Percentiles rank a stretch among this genome's conserved stretches.
phyloP scores from a whole-genome alignment of 1,284 basidiomycete genomes.

The Melampsora larici-populina region DNA sequence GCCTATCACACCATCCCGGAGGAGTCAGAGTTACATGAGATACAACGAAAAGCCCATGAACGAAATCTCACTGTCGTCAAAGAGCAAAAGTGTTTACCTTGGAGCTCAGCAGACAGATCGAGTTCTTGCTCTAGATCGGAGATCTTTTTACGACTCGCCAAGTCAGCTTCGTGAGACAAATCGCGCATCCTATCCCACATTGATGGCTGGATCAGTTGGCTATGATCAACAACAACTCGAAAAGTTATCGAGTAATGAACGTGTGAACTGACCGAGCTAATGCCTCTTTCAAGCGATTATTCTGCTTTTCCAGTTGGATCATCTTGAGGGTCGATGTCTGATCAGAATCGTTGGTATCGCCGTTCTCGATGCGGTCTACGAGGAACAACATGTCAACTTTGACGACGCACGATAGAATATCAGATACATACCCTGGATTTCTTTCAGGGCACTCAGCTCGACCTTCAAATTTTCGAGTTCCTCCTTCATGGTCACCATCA shows the following conservation, averaged over 20 bases:
- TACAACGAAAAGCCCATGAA: slow-evolving; percentile 46
- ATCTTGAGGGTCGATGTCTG: slow-evolving; percentile 71
- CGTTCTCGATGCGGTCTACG: slow-evolving; percentile 55
- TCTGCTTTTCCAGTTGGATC: slow-evolving; percentile 92
- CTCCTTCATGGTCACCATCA: slow-evolving; percentile 74
- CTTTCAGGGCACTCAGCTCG: slow-evolving; percentile 73
- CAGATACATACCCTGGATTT: slow-evolving; percentile 56
- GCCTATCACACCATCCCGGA: slow-evolving; percentile 57
- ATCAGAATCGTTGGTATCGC: slow-evolving; percentile 57
- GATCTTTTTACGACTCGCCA: slow-evolving; percentile 75
- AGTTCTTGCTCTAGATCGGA: slow-evolving; percentile 86
- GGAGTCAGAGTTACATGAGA: slow-evolving; percentile 44
- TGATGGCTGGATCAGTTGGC: slow-evolving; percentile 51
- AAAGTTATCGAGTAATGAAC: neutral
- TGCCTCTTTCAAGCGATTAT: slow-evolving; percentile 89
- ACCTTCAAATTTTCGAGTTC: slow-evolving; percentile 75
- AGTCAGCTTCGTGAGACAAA: slow-evolving; percentile 78
- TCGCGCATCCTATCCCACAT: slow-evolving; percentile 81
- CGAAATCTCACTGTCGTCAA: too few relatives aligned
- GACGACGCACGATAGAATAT: slow-evolving; percentile 52
- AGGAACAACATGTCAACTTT: slow-evolving; percentile 45
- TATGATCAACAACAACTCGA: neutral
- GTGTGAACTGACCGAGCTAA: slow-evolving; percentile 66
- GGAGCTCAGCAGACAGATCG: slow-evolving; percentile 53
- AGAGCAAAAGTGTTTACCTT: slow-evolving; percentile 48